phyloP scores from a whole-genome alignment of 495 filamentous ascomycete genomes.

The Tuber indicum region DNA sequence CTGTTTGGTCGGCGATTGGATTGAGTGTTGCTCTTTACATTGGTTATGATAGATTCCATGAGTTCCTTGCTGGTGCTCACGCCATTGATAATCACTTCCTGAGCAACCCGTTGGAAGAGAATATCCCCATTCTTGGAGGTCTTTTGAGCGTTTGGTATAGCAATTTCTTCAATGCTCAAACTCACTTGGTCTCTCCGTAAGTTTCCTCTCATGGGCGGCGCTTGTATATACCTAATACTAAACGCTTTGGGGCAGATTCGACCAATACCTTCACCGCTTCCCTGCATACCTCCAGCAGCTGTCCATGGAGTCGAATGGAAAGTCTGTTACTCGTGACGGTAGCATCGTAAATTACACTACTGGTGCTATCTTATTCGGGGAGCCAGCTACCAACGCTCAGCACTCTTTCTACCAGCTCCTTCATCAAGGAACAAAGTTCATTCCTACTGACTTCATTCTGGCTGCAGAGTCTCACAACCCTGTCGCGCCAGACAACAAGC shows the following conservation, averaged over 20 bases:
- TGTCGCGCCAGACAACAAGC: slow-evolving; percentile 68
- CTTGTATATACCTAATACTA: slow-evolving; percentile 5
- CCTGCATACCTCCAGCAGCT: slow-evolving; percentile 97
- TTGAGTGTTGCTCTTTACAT: slow-evolving; percentile 90
- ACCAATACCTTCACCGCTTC: slow-evolving; percentile 98
- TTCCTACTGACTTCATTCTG: slow-evolving; percentile 95
- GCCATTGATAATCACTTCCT: slow-evolving; percentile 99
- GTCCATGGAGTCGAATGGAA: slow-evolving; percentile 99
- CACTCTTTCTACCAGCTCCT: slow-evolving; percentile 99
- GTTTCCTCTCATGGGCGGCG: slow-evolving; percentile 34
- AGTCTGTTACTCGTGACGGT: slow-evolving; percentile 86
- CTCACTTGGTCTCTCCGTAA: slow-evolving; percentile 86
- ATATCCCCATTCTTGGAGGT: slow-evolving; percentile 88
- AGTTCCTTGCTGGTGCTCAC: slow-evolving; percentile 91
- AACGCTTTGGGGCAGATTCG: slow-evolving; percentile 54
- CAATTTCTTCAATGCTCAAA: slow-evolving; percentile 96
- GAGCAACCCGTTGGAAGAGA: slow-evolving; percentile 80
- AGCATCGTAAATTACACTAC: slow-evolving; percentile 96
- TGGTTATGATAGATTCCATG: slow-evolving; percentile 92
- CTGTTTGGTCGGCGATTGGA: slow-evolving; percentile 97
- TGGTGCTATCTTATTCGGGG: slow-evolving; percentile 88
- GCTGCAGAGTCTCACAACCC: slow-evolving; percentile 96
- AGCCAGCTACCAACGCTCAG: slow-evolving; percentile 97
- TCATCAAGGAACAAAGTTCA: slow-evolving; percentile 98
- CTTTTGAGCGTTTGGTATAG: slow-evolving; percentile 97